Evolutionary conservation across 192 early-diverging fungal genomes (phyloP).

Genomic region (Rhizophagus clarus): DNA sequence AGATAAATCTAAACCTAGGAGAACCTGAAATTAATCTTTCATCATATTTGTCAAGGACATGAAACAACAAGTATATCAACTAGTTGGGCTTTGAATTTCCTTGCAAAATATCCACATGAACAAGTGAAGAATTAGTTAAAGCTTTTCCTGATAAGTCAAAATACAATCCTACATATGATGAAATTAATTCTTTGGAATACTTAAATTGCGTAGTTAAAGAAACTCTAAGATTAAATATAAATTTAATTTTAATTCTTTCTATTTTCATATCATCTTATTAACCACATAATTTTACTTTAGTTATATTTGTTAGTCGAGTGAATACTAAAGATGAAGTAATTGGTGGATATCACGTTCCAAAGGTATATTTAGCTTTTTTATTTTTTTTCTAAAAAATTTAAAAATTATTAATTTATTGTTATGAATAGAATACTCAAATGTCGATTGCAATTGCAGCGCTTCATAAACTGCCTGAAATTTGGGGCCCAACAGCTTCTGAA

Average conservation of each 20-base stretch:
- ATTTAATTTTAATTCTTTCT: too few relatives aligned
- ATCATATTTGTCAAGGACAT: constrained; percentile 48
- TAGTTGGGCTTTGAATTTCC: constrained; percentile 54
- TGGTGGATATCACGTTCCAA: constrained; percentile 50
- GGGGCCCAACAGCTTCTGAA: too few relatives aligned
- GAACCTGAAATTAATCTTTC: constrained; percentile 42
- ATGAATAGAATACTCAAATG: too few relatives aligned
- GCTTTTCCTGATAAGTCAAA: too few relatives aligned
- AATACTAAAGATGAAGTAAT: constrained; percentile 40
- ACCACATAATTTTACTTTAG: constrained; percentile 18
- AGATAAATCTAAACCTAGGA: constrained; percentile 29
- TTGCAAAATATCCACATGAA: constrained; percentile 49
- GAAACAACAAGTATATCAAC: constrained; percentile 54
- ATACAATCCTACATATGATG: too few relatives aligned
- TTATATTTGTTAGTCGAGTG: constrained; percentile 44
- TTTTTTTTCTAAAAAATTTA: too few relatives aligned
- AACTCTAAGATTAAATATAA: too few relatives aligned
- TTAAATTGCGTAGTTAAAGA: too few relatives aligned
- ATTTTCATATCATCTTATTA: too few relatives aligned
- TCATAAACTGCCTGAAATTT: too few relatives aligned
- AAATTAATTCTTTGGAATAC: too few relatives aligned
- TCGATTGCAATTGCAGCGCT: too few relatives aligned
- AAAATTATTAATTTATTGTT: neutral
- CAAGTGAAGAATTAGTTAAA: constrained; percentile 61
- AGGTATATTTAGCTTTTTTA: constrained; percentile 36